These are phyloP conservation scores for Sporisorium graminicola DNA, from an alignment of 1,284 basidiomycete genomes.

Conservation along the genomic window DNA sequence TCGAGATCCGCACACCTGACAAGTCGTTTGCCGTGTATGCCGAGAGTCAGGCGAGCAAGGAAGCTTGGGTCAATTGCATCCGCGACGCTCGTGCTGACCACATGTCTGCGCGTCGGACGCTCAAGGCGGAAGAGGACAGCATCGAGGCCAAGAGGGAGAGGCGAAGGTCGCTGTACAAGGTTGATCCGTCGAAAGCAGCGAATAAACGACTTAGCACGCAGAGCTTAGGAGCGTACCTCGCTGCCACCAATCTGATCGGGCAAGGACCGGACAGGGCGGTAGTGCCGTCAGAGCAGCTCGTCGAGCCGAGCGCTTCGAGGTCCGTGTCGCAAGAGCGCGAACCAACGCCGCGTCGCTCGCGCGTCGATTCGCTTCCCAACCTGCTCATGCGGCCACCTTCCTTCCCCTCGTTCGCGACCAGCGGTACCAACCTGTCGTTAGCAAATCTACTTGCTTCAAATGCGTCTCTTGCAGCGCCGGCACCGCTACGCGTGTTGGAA, in stretches of 20 bases:
- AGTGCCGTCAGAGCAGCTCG: conserved; percentile 12
- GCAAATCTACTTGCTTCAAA: conserved; percentile 38
- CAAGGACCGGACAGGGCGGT: conserved; percentile 19
- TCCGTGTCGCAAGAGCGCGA: conserved; percentile 22
- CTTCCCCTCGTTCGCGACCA: conserved; percentile 37
- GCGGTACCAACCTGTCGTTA: conserved; percentile 33
- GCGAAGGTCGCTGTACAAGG: conserved; percentile 38
- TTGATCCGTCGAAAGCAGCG: conserved; percentile 27
- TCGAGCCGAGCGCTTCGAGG: conserved; percentile 11
- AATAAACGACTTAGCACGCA: conserved; percentile 47
- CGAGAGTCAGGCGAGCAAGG: conserved; percentile 46
- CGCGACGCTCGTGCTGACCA: conserved; percentile 64
- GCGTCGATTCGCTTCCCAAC: conserved; percentile 44
- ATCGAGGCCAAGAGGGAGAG: conserved; percentile 60
- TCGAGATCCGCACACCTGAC: conserved; percentile 68
- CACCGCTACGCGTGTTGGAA: conserved; percentile 74
- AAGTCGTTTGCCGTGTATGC: conserved; percentile 69
- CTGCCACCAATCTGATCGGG: conserved; percentile 34
- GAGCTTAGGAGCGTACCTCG: conserved; percentile 50
- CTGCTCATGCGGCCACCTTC: conserved; percentile 46
- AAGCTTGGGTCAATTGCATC: conserved; percentile 63
- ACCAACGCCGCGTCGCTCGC: conserved; percentile 20
- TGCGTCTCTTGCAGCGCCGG: conserved; percentile 12
- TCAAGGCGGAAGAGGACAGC: conserved; percentile 59
- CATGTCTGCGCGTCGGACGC: conserved; percentile 60